These are phyloP conservation scores for Pleurostoma richardsiae DNA, from an alignment of 2,329 filamentous ascomycete species.

Conservation along the genomic window DNA sequence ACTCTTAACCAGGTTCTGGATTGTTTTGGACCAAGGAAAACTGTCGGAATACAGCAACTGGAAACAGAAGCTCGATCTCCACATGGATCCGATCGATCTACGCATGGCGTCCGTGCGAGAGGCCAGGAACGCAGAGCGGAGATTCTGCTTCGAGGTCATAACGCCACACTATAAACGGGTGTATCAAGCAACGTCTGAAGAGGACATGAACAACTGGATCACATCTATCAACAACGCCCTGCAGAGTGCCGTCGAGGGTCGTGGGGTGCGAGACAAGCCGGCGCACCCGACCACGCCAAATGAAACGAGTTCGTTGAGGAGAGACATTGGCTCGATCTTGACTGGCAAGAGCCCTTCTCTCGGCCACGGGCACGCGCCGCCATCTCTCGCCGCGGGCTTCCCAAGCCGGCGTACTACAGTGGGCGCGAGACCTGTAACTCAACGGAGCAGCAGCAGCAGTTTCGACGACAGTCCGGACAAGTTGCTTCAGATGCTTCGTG, in stretches of 20 bases:
- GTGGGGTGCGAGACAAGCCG: conserved; percentile 53
- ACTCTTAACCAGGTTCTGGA: conserved; percentile 72
- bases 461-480: conserved; percentile 82
- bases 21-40: conserved; percentile 93
- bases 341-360: conserved; percentile 85
- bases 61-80: conserved; percentile 94
- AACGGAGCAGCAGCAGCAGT: conserved; percentile 62
- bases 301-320: conserved; percentile 53
- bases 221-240: conserved; percentile 93
- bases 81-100: conserved; percentile 96
- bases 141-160: conserved; percentile 98
- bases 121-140: conserved; percentile 85
- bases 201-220: conserved; percentile 98
- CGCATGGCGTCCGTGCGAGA: conserved; percentile 96
- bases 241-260: conserved; percentile 89
- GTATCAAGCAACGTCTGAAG: conserved; percentile 95
- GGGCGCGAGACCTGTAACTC: conserved; percentile 73
- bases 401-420: conserved; percentile 86
- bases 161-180: conserved; percentile 94
- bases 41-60: conserved; percentile 98
- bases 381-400: conserved; percentile 44
- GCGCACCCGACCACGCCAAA: conserved; percentile 33
- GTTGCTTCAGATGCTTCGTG: conserved; percentile 79
- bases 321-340: conserved; percentile 87
- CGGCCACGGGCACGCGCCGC: conserved; percentile 42